Percentiles rank a stretch among this genome's conserved stretches.
phyloP scores from a whole-genome alignment of 805 yeast species.

The Groenewaldozyma salmanticensis region DNA sequence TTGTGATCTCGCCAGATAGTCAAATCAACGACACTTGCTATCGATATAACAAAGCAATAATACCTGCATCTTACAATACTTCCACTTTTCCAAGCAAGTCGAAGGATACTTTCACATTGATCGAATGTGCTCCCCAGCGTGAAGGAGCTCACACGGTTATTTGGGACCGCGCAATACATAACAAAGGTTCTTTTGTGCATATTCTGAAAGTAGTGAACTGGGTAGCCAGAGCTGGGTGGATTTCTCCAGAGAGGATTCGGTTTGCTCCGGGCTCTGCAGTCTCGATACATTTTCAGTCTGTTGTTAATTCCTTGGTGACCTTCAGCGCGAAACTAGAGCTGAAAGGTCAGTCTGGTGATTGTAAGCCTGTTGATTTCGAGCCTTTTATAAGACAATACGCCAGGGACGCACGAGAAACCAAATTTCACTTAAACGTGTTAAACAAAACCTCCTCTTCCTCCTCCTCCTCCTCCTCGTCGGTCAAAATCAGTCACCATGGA shows the following conservation, averaged over 20 bases:
- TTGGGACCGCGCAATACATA: background rate
- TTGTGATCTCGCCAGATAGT: background rate
- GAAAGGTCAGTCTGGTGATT: background rate
- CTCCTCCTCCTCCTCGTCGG: no score
- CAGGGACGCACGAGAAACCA: background rate
- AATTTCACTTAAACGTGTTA: background rate
- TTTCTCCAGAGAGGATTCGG: background rate
- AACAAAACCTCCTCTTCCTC: no score
- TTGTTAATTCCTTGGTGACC: background rate
- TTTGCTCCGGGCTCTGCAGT: background rate
- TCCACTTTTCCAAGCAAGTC: background rate
- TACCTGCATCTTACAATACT: background rate
- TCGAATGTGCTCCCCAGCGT: background rate
- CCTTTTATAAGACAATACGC: background rate
- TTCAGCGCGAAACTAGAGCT: background rate
- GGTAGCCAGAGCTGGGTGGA: background rate
- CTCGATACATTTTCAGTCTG: background rate
- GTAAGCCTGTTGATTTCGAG: background rate
- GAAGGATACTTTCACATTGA: background rate
- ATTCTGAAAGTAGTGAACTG: background rate
- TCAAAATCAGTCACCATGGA: constrained; percentile 9
- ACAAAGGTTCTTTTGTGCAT: background rate
- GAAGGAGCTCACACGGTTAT: background rate
- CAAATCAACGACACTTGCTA: no score
- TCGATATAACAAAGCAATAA: no score